Conservation (phyloP, 1,284 basidiomycete species). For the Stereum hirsutum region DNA sequence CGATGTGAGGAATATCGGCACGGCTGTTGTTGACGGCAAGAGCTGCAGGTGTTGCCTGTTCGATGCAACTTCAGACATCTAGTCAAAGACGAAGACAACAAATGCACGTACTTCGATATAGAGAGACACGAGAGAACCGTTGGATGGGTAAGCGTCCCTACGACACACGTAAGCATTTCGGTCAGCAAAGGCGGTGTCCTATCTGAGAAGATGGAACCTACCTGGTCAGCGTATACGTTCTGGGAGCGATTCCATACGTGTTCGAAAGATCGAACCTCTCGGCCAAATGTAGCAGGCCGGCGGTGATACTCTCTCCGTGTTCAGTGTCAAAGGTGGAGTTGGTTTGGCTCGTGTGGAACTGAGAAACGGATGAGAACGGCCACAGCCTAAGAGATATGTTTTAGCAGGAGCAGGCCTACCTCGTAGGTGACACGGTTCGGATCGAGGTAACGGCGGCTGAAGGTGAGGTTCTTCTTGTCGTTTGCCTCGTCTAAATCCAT, state of each 20-base stretch:
- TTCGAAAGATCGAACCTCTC: constrained; percentile 43
- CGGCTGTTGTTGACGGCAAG: constrained; percentile 54
- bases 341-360: constrained; percentile 28
- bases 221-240: constrained; percentile 59
- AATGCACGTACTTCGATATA: constrained; percentile 43
- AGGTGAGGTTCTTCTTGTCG: constrained; percentile 40
- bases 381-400: too few relatives aligned
- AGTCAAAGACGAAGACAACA: not conserved
- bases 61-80: not conserved
- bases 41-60: constrained; percentile 41
- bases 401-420: too few relatives aligned
- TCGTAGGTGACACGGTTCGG: constrained; percentile 66
- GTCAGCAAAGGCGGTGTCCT: too few relatives aligned
- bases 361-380: too few relatives aligned
- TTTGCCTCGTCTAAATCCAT: constrained; percentile 37
- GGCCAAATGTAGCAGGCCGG: constrained; percentile 43
- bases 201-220: constrained; percentile 28
- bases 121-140: constrained; percentile 51
- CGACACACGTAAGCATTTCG: too few relatives aligned
- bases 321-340: constrained; percentile 45
- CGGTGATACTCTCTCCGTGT: constrained; percentile 41
- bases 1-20: constrained; percentile 49
- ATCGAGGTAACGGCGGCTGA: constrained; percentile 66
- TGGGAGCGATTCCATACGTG: constrained; percentile 61
- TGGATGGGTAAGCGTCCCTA: constrained; percentile 58